These are phyloP conservation scores for Myriosclerotinia duriaeana DNA, from an alignment of 2,329 filamentous ascomycete species.

Conservation along the genomic window DNA sequence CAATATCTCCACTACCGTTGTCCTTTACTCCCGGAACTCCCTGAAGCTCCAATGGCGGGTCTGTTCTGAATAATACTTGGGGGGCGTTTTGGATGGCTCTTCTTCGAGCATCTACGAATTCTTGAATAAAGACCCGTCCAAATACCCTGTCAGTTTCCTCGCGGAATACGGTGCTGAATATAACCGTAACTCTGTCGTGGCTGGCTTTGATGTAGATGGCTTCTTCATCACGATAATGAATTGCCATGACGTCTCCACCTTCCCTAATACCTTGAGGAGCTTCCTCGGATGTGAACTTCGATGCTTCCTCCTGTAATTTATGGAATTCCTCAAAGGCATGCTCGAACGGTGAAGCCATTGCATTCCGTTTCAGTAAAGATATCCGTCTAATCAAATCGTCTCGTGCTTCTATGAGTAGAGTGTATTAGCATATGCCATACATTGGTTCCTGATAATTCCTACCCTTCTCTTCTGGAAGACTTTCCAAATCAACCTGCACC, in stretches of 20 bases:
- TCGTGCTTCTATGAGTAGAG: conserved; percentile 58
- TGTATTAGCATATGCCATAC: conserved; percentile 21
- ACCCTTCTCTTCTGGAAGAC: conserved; percentile 78
- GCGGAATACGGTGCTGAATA: conserved; percentile 96
- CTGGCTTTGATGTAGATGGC: conserved; percentile 98
- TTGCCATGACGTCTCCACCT: conserved; percentile 89
- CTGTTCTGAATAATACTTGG: conserved; percentile 93
- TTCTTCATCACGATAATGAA: conserved; percentile 98
- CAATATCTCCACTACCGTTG: conserved; percentile 78
- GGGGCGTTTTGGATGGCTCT: conserved; percentile 97
- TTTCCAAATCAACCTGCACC: conserved; percentile 83
- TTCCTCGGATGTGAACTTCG: conserved; percentile 89
- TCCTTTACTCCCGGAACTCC: conserved; percentile 78
- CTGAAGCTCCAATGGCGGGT: conserved; percentile 88
- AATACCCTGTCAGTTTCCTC: conserved; percentile 98
- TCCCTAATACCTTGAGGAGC: conserved; percentile 88
- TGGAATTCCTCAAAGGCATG: conserved; percentile 94
- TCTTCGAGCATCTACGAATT: conserved; percentile 94
- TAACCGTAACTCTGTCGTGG: conserved; percentile 95
- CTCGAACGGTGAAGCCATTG: conserved; percentile 98
- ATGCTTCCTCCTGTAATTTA: conserved; percentile 79
- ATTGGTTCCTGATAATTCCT: conserved; percentile 26
- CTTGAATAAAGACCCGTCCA: conserved; percentile 96
- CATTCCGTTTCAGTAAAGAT: conserved; percentile 92
- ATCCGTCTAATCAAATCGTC: conserved; percentile 86